Evolutionary conservation across 371 early-diverging fungal genomes (phyloP).

Genomic region (Haplosporangium sp.): DNA sequence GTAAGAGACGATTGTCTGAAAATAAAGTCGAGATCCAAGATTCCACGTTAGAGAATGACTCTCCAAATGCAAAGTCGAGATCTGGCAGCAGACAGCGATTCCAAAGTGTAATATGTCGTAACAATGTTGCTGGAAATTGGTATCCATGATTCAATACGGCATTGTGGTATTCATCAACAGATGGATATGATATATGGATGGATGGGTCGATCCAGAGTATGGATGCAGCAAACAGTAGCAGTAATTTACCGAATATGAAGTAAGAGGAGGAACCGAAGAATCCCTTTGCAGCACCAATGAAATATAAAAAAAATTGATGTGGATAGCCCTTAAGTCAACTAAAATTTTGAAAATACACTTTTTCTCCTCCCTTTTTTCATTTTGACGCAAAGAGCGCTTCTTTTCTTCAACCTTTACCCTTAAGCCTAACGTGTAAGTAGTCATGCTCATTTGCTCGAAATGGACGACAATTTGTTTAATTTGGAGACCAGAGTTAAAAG

Average conservation of each 20-base stretch:
- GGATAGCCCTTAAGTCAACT: conserved; percentile 1
- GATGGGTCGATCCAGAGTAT: conserved; percentile 16
- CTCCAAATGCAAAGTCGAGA: neutral
- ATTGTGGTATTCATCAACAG: conserved; percentile 17
- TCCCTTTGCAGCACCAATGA: neutral
- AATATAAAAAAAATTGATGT: conserved; percentile 1
- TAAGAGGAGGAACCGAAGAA: conserved; percentile 23
- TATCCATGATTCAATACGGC: neutral
- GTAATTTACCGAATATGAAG: conserved; percentile 34
- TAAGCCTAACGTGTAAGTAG: conserved; percentile 38
- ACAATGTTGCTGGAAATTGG: neutral
- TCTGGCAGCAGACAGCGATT: neutral
- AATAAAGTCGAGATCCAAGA: neutral
- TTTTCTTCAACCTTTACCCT: conserved; percentile 24
- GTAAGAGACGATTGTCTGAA: neutral
- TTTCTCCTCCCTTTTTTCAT: neutral
- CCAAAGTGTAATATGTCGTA: neutral
- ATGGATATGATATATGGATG: conserved; percentile 13
- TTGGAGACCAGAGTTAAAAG: neutral
- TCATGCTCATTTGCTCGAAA: conserved; percentile 10
- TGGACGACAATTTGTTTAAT: conserved; percentile 2
- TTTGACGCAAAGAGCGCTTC: neutral
- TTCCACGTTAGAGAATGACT: neutral
- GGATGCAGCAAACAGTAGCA: conserved; percentile 1
- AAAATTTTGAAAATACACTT: neutral